Evolutionary conservation across 2,329 filamentous ascomycete species (phyloP).

Genomic region (Alternaria viburni): DNA sequence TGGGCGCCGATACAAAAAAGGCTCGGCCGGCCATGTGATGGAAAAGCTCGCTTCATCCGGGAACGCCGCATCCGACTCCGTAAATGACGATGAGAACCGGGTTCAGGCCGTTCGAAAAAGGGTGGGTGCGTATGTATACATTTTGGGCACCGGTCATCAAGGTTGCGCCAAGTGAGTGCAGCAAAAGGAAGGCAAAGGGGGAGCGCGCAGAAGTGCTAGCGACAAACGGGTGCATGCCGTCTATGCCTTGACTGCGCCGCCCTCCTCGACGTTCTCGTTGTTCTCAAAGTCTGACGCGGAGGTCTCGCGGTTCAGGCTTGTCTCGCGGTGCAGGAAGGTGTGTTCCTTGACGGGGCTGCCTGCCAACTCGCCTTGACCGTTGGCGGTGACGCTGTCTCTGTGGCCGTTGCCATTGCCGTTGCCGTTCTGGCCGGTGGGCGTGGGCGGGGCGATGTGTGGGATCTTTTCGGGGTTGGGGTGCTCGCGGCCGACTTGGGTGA

Average conservation of each 20-base stretch:
- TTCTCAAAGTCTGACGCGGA: slow-evolving; percentile 69
- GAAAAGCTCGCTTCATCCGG: slow-evolving; percentile 5
- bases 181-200: neutral
- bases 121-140: slow-evolving; percentile 19
- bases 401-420: slow-evolving; percentile 39
- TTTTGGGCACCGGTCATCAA: slow-evolving; percentile 20
- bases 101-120: slow-evolving; percentile 15
- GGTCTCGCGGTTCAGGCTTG: slow-evolving; percentile 76
- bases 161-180: slow-evolving; percentile 10
- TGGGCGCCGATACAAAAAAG: slow-evolving; percentile 1
- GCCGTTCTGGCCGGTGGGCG: slow-evolving; percentile 49
- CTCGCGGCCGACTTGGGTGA: slow-evolving; percentile 90
- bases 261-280: slow-evolving; percentile 21
- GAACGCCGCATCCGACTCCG: slow-evolving; percentile 25
- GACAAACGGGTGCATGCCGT: neutral
- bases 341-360: slow-evolving; percentile 90
- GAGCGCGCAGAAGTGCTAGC: slow-evolving; percentile 4
- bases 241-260: slow-evolving; percentile 29
- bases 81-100: slow-evolving; percentile 12
- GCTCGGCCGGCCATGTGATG: neutral
- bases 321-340: slow-evolving; percentile 84
- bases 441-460: slow-evolving; percentile 79
- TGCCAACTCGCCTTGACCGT: slow-evolving; percentile 51
- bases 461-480: slow-evolving; percentile 96
- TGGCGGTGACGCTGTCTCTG: slow-evolving; percentile 37